Evolutionary conservation across 345 rosid species (phyloP).

Genomic region (Ceriops zippeliana): DNA sequence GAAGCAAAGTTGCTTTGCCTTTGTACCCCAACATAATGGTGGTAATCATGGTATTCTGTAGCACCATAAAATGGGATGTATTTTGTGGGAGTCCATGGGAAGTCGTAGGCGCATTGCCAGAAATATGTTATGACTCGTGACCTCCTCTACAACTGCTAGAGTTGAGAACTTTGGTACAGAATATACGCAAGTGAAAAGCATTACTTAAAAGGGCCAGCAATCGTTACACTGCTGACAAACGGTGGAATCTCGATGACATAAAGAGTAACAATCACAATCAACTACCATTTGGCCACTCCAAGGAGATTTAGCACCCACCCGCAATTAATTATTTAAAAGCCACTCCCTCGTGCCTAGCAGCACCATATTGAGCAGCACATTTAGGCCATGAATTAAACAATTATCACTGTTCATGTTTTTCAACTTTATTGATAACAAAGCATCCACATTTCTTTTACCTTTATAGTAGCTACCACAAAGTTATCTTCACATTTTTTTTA

Average conservation of each 20-base stretch:
- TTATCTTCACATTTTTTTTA: no score
- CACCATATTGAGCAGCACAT: not conserved
- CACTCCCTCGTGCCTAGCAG: no score
- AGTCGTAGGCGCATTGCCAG: conserved; percentile 56
- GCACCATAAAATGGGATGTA: conserved; percentile 95
- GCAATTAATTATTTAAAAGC: no score
- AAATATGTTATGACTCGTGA: not conserved
- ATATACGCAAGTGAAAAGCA: not conserved
- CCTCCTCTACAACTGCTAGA: not conserved
- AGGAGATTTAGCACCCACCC: no score
- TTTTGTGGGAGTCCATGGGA: conserved; percentile 85
- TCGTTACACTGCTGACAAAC: not conserved
- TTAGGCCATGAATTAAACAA: not conserved
- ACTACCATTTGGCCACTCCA: no score
- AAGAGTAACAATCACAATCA: no score
- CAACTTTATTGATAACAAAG: no score
- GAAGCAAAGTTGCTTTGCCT: conserved; percentile 98
- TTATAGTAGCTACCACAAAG: no score
- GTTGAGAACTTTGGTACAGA: no score
- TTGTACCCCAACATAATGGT: conserved; percentile 96
- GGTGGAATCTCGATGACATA: not conserved
- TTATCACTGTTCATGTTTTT: not conserved
- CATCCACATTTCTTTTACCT: no score
- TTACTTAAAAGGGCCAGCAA: not conserved
- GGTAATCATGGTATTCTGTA: conserved; percentile 93